Evolutionary conservation across 2,329 filamentous ascomycete genomes (phyloP), one percentile per base, ranked within the genome.

Genomic region (Remersonia thermophila): DNA sequence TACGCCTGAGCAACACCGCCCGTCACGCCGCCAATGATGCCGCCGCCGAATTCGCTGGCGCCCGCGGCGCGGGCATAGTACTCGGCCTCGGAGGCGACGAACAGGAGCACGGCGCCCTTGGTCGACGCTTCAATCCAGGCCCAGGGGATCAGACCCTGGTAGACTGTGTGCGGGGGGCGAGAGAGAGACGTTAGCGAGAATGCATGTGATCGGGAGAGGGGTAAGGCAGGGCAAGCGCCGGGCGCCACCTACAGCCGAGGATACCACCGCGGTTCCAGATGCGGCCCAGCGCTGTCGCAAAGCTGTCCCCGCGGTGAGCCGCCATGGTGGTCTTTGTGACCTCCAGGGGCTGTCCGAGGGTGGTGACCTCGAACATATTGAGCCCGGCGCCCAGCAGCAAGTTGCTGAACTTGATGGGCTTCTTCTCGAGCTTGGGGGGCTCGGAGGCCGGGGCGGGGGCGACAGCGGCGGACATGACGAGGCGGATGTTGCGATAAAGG

Each of bases 101-200:
- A 98, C 62, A 98, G 83, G 56, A 98, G 83, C 52, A 98, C 91
- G 54, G 91, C 91, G 60, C 91, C 91, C 70, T 98, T 98, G 66
- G 91, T 96, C 56, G 89, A 96, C 59, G 91, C 91, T 75, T 98
- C 91, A 67, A 98, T 96, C 91, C 91, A 98, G 63, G 91, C 91
- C 89, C 89, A 95, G 47, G 91, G 91, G 61, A 98, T 96, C 54
- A 98, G 83, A 63, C 91, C 91, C 72, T 98, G 91, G 73, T 95
- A 98, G 71, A 95, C 89, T 96, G 57, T 31, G n/a, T n/a, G 7
- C 15, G 12, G 27, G 11, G 32, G 33, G 17, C 30, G 27, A 27
- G 31, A 27, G n/a, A n/a, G n/a, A n/a, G 41, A 33, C 31, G 48
- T 57, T 43, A 58, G 55, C 33, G 36, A 41, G 33, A 8, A 30